Conservation (phyloP, 2,329 filamentous ascomycete genomes). For the Calonectria honghensis region DNA sequence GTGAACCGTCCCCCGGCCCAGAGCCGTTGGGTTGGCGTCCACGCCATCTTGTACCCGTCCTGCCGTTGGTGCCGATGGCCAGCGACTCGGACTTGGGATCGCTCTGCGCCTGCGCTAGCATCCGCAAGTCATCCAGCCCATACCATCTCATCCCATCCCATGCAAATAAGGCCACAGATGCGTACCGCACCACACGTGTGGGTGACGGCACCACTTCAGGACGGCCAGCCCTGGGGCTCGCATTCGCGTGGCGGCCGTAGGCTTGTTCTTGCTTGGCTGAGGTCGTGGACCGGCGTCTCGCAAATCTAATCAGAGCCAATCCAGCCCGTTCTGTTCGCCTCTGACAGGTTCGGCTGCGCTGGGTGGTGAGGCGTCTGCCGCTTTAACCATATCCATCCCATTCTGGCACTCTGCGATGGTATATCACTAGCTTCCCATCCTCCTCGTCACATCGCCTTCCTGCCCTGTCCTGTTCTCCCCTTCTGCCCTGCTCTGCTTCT, state of each 20-base stretch:
- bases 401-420: conserved; percentile 26
- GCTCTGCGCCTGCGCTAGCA: conserved; percentile 52
- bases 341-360: conserved; percentile 44
- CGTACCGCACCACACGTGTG: conserved; percentile 53
- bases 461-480: conserved; percentile 36
- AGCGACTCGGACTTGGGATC: conserved; percentile 52
- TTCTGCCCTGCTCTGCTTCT: conserved; percentile 40
- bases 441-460: conserved; percentile 35
- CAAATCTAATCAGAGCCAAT: conserved; percentile 52
- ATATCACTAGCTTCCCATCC: conserved; percentile 46
- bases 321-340: conserved; percentile 44
- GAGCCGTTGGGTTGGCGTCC: conserved; percentile 53
- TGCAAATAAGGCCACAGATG: conserved; percentile 55
- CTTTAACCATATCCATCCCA: conserved; percentile 41
- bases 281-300: conserved; percentile 51
- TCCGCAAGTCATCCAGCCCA: conserved; percentile 55
- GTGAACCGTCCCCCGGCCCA: conserved; percentile 41
- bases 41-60: conserved; percentile 52
- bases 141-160: conserved; percentile 44
- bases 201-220: conserved; percentile 51
- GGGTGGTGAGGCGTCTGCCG: conserved; percentile 41
- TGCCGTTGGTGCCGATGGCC: conserved; percentile 53
- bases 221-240: conserved; percentile 48
- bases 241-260: conserved; percentile 47
- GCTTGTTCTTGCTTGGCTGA: conserved; percentile 48